Base-by-base conservation (phyloP, 768 basidiomycete genomes). In the Rhodotorula graminis region DNA sequence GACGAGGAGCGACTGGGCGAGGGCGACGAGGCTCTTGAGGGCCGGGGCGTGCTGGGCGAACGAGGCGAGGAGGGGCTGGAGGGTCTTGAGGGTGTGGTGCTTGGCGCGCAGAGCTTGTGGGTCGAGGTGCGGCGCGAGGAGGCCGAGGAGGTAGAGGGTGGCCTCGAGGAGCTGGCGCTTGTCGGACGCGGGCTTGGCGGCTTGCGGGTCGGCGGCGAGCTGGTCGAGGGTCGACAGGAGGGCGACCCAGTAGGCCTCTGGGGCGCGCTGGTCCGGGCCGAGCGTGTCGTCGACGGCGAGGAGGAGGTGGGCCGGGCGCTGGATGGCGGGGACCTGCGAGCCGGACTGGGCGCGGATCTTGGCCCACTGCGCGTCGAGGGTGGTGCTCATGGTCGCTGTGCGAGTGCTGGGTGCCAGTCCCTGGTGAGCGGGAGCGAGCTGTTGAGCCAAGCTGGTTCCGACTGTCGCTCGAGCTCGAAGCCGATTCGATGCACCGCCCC, bases 231-330 rank as follows among this genome's bases (percentile, higher is more conserved):
- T 90, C 21, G 92, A 92, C 61, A 92, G 83, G 70, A 95, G 84
- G 7, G 90, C 89, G n/a, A 93, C 91, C 81, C 94, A 96, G 83
- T 97, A 98, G 44, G 96, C 95, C 2, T 23, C 37, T 92, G 93
- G 14, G 94, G 85, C 15, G 89, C 85, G 53, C 83, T 70, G 40
- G 21, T 31, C 21, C 18, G 19, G 0, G n/a, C 59, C 61, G 29
- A 76, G 65, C 33, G 75, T 76, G 12, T 63, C 46, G 19, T 76
- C 75, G 64, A 76, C 70, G 53, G 75, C 75, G 11, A 27, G 14
- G 23, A 76, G 61, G 49, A 76, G 69, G 19, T 66, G 70, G 7
- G 75, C 72, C 23, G 72, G 69, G 5, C 64, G 62, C 18, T 67
- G 67, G 52, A 73, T 67, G 44, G 46, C 59, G 0, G 52, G 52